Base-by-base conservation (phyloP, 257 asterid species). In the Gentiana dahurica region DNA sequence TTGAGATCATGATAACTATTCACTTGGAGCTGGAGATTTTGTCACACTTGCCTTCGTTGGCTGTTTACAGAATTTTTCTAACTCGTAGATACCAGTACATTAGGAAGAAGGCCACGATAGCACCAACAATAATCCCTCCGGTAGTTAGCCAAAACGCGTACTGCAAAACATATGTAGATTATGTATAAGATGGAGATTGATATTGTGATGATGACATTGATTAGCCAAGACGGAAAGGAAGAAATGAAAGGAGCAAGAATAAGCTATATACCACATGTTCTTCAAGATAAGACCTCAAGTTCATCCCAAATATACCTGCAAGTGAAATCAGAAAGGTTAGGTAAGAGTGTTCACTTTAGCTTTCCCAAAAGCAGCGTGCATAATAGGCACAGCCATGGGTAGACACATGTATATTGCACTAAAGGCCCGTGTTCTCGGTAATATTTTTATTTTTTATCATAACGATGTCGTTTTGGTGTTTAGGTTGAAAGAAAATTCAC, bases 251-350 rank as follows among this genome's bases (percentile, higher is more conserved):
- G 49, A 65, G 49, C 5, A 10, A 4, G 32, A 34, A 35, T 46
- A 36, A 58, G 64, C 45, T 68, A 58, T 73, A 41, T 77, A 88
- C 99, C 85, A 76, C 75, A 38, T 81, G 82, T 70, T 88, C 97
- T 78, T 92, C 99, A 44, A 92, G 95, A 74, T 83, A 92, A 46
- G 99, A 92, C 79, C 78, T 80, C 77, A 92, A 73, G 85, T 92
- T 92, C 99, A 92, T 92, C 69, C 99, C 99, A 60, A 92, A 92
- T 73, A 92, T 92, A 62, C 99, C 98, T 92, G 92, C 48, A 71
- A 37, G 59, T 51, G 65, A 38, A 61, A 62, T 57, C 37, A 56
- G 15, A 46, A 55, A 48, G 65, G 38, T 12, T 24, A 44, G 15
- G 37, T 4, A 45, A 4, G 12, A 39, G 13, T 8, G 24, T 24